Base-by-base conservation (phyloP, 441 rosid species). In the Pelargonium myrrhifolium region DNA sequence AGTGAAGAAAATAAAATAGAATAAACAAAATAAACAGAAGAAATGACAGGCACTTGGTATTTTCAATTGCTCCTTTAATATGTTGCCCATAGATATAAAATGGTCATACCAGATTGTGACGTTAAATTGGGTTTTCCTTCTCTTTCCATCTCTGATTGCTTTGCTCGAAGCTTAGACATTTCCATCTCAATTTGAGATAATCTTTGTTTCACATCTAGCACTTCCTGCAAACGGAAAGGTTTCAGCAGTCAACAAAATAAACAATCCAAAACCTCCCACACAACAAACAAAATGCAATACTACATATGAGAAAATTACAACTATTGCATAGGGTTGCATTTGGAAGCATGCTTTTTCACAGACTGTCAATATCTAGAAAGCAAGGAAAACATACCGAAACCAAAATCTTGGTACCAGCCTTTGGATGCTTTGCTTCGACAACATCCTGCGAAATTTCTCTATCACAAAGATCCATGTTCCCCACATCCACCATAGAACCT, bases 151-250 rank as follows among this genome's bases (percentile, higher is more conserved):
- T 74, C 71, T 69, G 40, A 2, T 69, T 65, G 76, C 76, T 76
- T 78, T 11, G 78, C 49, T 63, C 67, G 74, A 49, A 42, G 12
- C 51, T 73, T 73, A 51, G 15, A 39, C 42, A 81, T 70, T 71
- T 68, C 77, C 71, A 58, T 42, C 61, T 80, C 79, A 17, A 77
- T 70, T 68, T 76, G 76, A 47, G 51, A 69, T 74, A 78, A 39
- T 71, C 79, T 81, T 74, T 81, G 74, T 72, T 76, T 78, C 65
- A 78, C 40, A 68, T 40, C 72, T 59, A 40, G 60, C 43, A 78
- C 72, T 65, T 78, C 80, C 82, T 76, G 68, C 70, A 51, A 28
- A 65, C 63, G 66, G 68, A 31, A 74, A 65, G 43, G 62, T 43
- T 67, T 18, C 21, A 26, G 45, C 31, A 4, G 11, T 62, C 15